Evolutionary conservation across 2,329 filamentous ascomycete genomes (phyloP).

Genomic region (Venturia nashicola): DNA sequence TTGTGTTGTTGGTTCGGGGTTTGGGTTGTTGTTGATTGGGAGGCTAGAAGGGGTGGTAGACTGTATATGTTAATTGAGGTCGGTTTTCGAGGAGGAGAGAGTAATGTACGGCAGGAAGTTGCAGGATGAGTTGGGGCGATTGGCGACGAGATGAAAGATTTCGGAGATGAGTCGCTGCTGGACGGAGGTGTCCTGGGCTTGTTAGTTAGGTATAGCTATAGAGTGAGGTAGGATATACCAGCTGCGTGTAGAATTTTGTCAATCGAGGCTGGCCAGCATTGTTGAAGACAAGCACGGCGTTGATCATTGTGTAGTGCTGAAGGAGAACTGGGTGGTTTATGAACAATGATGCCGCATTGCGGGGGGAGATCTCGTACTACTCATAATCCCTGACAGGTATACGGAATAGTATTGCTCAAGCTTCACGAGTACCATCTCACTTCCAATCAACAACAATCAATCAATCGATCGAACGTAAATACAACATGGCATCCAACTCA

Average conservation of each 20-base stretch:
- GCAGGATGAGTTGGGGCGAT: constrained; percentile 82
- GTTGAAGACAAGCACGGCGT: constrained; percentile 97
- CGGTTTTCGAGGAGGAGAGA: constrained; percentile 11
- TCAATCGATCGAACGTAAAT: not conserved
- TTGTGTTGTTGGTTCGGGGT: constrained; percentile 51
- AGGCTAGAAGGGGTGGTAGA: constrained; percentile 50
- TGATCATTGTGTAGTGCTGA: constrained; percentile 59
- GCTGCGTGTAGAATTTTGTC: constrained; percentile 97
- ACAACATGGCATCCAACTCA: constrained; percentile 7
- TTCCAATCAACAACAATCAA: not conserved
- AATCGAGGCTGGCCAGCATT: constrained; percentile 92
- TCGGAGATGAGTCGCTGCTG: constrained; percentile 94
- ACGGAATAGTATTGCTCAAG: not conserved
- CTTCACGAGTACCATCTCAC: not conserved
- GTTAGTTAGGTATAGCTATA: not conserved
- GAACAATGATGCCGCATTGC: not conserved
- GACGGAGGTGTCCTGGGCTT: constrained; percentile 75
- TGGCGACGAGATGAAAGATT: constrained; percentile 91
- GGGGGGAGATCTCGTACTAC: not conserved
- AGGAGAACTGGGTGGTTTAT: not conserved
- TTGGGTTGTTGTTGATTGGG: constrained; percentile 22
- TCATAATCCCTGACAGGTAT: not conserved
- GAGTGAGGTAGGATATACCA: constrained; percentile 43
- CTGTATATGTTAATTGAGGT: constrained; percentile 32
- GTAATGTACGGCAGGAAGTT: constrained; percentile 71